These are phyloP conservation scores for Euphorbia peplus DNA, from an alignment of 345 rosid species.

Conservation along the genomic window DNA sequence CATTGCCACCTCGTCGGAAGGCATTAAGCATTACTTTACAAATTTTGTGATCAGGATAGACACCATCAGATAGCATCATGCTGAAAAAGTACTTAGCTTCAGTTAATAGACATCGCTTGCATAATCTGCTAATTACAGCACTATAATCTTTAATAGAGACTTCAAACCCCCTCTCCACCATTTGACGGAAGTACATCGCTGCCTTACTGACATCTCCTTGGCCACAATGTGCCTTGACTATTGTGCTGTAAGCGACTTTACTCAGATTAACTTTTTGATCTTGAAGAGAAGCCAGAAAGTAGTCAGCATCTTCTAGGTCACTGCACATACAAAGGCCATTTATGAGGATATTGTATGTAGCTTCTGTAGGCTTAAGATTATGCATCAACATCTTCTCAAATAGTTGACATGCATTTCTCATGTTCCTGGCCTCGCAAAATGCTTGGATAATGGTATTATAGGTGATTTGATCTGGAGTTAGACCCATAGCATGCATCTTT, in stretches of 20 bases:
- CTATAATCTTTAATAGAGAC: slow-evolving; percentile 62
- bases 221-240: slow-evolving; percentile 72
- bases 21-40: slow-evolving; percentile 49
- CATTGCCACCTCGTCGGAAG: slow-evolving; percentile 31
- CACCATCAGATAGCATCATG: slow-evolving; percentile 52
- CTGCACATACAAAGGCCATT: slow-evolving; percentile 52
- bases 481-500: slow-evolving; percentile 47
- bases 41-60: slow-evolving; percentile 57
- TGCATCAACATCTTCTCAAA: slow-evolving; percentile 38
- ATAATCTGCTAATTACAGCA: slow-evolving; percentile 66
- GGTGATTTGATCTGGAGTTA: slow-evolving; percentile 57
- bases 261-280: slow-evolving; percentile 28
- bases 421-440: slow-evolving; percentile 40
- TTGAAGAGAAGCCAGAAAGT: slow-evolving; percentile 45
- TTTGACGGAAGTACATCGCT: slow-evolving; percentile 36
- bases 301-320: slow-evolving; percentile 46
- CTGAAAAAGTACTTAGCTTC: slow-evolving; percentile 48
- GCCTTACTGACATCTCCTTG: slow-evolving; percentile 57
- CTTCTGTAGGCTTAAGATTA: slow-evolving; percentile 49
- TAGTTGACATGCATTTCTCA: slow-evolving; percentile 42
- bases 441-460: slow-evolving; percentile 55
- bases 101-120: slow-evolving; percentile 41
- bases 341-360: slow-evolving; percentile 58
- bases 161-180: slow-evolving; percentile 57
- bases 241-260: slow-evolving; percentile 57